Evolutionary conservation across 495 filamentous ascomycete species (phyloP).

Genomic region (Xylaria intraflava): DNA sequence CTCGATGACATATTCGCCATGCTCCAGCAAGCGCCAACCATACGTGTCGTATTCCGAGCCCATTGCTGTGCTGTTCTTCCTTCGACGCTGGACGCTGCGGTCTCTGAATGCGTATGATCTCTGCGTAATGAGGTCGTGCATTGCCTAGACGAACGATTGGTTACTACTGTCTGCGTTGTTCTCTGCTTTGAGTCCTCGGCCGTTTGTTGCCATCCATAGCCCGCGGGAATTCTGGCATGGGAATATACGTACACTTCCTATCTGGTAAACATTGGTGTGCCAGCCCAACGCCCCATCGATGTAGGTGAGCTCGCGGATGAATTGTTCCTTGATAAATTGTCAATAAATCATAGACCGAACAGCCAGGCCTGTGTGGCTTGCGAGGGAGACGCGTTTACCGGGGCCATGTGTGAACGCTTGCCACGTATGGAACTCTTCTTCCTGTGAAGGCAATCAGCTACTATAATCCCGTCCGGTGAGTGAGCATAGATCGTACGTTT

Average conservation of each 20-base stretch:
- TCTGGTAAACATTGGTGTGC: slow-evolving; percentile 3
- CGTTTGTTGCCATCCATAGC: background rate
- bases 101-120: background rate
- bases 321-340: slow-evolving; percentile 2
- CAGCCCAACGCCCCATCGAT: background rate
- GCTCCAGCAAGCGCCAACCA: background rate
- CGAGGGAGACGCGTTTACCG: background rate
- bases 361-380: too few species aligned
- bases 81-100: background rate
- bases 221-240: background rate
- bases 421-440: background rate
- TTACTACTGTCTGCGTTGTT: background rate
- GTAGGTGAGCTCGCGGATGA: background rate
- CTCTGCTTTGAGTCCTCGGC: background rate
- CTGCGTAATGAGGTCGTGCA: slow-evolving; percentile 6
- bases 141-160: background rate
- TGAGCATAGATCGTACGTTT: background rate
- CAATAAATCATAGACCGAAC: too few species aligned
- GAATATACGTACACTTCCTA: slow-evolving; percentile 1
- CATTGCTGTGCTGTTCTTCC: background rate
- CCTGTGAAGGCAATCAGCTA: background rate
- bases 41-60: background rate
- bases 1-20: background rate
- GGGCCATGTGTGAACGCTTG: background rate
- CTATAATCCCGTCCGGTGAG: background rate